These are phyloP conservation scores for Myxozyma sirexii DNA, from an alignment of 805 yeast genomes.

Conservation along the genomic window DNA sequence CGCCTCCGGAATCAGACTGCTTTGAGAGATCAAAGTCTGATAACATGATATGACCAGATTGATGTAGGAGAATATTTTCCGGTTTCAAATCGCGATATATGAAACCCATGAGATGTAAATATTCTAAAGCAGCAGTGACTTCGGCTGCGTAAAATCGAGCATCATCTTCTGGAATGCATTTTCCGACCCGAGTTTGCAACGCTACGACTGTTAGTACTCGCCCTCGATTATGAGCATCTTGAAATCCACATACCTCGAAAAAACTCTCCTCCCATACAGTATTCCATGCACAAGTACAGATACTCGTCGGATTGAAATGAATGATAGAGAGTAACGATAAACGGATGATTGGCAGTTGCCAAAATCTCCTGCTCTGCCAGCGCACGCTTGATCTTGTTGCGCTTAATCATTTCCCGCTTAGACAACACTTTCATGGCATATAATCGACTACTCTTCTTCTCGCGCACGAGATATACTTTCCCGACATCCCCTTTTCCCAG, in stretches of 20 bases:
- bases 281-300: constrained; percentile 94
- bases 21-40: constrained; percentile 95
- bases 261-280: constrained; percentile 99
- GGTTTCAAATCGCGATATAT: constrained; percentile 96
- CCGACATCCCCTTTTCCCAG: constrained; percentile 98
- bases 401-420: constrained; percentile 90
- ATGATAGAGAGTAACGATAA: constrained; percentile 93
- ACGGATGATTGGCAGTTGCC: constrained; percentile 95
- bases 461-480: constrained; percentile 88
- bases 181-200: constrained; percentile 82
- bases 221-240: neutral
- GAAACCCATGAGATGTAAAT: constrained; percentile 94
- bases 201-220: constrained; percentile 49
- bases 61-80: constrained; percentile 90
- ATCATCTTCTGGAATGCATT: constrained; percentile 82
- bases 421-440: constrained; percentile 92
- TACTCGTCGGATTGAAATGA: constrained; percentile 94
- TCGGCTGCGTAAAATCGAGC: constrained; percentile 95
- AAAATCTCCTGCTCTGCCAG: constrained; percentile 95
- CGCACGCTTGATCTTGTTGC: constrained; percentile 93
- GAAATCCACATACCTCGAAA: constrained; percentile 53
- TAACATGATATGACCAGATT: constrained; percentile 97
- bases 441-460: constrained; percentile 68
- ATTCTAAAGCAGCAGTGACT: constrained; percentile 95
- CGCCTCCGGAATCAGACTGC: constrained; percentile 75